These are phyloP conservation scores for Penicillium janthinellum DNA, from an alignment of 2,329 filamentous ascomycete genomes.

Conservation along the genomic window DNA sequence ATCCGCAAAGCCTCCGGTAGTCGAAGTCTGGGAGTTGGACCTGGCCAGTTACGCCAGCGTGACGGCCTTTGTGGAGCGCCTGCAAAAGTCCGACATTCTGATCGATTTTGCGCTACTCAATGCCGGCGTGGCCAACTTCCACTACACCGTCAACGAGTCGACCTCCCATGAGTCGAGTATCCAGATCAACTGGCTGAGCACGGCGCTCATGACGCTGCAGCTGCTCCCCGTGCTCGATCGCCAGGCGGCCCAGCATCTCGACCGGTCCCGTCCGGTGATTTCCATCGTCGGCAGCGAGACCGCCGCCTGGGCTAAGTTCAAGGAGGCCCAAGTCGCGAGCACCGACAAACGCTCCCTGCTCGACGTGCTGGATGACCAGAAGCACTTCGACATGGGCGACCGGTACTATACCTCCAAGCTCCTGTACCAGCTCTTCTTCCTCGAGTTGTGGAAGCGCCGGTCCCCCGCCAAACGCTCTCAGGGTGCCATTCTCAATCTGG, in stretches of 20 bases:
- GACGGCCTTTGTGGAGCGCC: slow-evolving; percentile 36
- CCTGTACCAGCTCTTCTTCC: too few relatives aligned
- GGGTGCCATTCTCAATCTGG: too few relatives aligned
- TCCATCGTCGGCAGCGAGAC: too few relatives aligned
- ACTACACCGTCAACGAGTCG: slow-evolving; percentile 11
- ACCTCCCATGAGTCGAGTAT: slow-evolving; percentile 27
- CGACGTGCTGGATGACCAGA: too few relatives aligned
- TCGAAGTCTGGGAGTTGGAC: slow-evolving; percentile 53
- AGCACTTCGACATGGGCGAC: too few relatives aligned
- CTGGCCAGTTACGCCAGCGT: slow-evolving; percentile 44
- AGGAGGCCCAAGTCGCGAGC: too few relatives aligned
- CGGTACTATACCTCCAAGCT: too few relatives aligned
- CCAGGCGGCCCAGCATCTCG: background rate
- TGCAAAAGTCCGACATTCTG: slow-evolving; percentile 29
- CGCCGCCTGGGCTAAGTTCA: too few relatives aligned
- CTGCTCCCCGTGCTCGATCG: slow-evolving; percentile 24
- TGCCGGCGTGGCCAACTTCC: slow-evolving; percentile 34
- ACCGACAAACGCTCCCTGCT: too few relatives aligned
- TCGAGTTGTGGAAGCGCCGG: too few relatives aligned
- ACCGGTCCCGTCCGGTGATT: too few relatives aligned
- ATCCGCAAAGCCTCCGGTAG: slow-evolving; percentile 27
- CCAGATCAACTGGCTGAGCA: slow-evolving; percentile 33
- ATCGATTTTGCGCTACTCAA: slow-evolving; percentile 45
- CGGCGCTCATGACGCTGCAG: slow-evolving; percentile 26
- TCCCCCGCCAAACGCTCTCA: too few relatives aligned